A percentile compares a stretch with the other conserved stretches of the same genome.
Conservation (phyloP, 1,284 basidiomycete genomes). For the Heterobasidion occidentale region DNA sequence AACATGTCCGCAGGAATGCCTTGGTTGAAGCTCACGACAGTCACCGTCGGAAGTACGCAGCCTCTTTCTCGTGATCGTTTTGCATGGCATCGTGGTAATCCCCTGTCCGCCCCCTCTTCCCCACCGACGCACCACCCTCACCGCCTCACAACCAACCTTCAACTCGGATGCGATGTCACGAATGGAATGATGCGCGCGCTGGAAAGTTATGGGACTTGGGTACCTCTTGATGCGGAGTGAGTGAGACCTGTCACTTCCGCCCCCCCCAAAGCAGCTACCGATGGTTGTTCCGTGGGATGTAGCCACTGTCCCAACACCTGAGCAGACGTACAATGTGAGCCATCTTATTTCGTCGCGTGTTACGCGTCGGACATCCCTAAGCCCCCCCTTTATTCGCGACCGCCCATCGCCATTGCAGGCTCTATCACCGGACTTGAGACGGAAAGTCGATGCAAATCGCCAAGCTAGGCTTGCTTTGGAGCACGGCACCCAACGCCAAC, state of each 20-base stretch:
- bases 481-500: slow-evolving; percentile 39
- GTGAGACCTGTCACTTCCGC: slow-evolving; percentile 13
- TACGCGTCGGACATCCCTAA: no score
- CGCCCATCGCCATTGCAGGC: slow-evolving; percentile 28
- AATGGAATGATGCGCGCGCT: not conserved
- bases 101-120: not conserved
- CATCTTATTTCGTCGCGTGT: not conserved
- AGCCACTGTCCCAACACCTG: slow-evolving; percentile 57
- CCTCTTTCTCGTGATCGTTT: slow-evolving; percentile 4
- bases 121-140: no score
- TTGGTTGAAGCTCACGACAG: slow-evolving; percentile 26
- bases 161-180: not conserved
- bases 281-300: not conserved
- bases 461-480: slow-evolving; percentile 49
- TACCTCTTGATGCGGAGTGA: slow-evolving; percentile 60
- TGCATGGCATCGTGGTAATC: slow-evolving; percentile 2
- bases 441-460: slow-evolving; percentile 58
- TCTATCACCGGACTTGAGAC: slow-evolving; percentile 60
- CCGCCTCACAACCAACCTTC: not conserved
- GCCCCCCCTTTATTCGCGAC: not conserved
- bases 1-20: slow-evolving; percentile 22
- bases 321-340: slow-evolving; percentile 47
- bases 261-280: no score
- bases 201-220: slow-evolving; percentile 50
- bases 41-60: slow-evolving; percentile 40